Percentiles rank a stretch among this genome's conserved stretches.
These are phyloP conservation scores for Mucor mucedo DNA, from an alignment of 371 early-diverging fungal genomes.

Conservation along the genomic window DNA sequence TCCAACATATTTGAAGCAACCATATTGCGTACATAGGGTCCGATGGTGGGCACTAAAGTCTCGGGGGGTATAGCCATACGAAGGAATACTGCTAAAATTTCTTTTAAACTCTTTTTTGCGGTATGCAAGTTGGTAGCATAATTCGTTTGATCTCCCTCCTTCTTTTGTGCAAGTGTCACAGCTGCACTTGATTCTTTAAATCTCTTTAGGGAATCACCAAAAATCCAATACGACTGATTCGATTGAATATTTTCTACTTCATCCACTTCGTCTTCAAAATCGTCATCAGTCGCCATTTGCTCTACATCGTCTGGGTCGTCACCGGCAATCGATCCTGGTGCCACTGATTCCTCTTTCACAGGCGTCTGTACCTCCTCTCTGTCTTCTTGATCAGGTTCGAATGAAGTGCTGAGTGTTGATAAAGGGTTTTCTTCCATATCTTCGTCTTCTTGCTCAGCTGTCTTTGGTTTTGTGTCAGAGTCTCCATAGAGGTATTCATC, in stretches of 20 bases:
- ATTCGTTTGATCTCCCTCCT: slow-evolving; percentile 19
- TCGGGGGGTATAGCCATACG: slow-evolving; percentile 48
- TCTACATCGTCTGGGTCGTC: neutral
- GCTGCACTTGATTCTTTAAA: slow-evolving; percentile 37
- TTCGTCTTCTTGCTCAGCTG: neutral
- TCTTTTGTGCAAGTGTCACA: slow-evolving; percentile 2
- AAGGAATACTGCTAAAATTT: slow-evolving; percentile 43
- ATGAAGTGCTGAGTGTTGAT: neutral
- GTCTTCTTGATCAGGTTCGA: neutral
- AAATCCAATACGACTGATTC: slow-evolving; percentile 52
- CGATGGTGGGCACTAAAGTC: slow-evolving; percentile 34
- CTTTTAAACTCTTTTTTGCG: slow-evolving; percentile 41
- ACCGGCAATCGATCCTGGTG: neutral
- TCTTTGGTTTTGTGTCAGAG: slow-evolving; percentile 18
- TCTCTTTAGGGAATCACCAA: slow-evolving; percentile 47
- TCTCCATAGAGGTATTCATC: slow-evolving; percentile 44
- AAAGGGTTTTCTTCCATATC: slow-evolving; percentile 8
- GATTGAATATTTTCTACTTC: slow-evolving; percentile 25
- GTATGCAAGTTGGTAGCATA: slow-evolving; percentile 22
- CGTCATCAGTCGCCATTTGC: slow-evolving; percentile 4
- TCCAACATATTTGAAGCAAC: slow-evolving; percentile 13
- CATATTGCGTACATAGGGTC: slow-evolving; percentile 31
- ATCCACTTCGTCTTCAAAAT: slow-evolving; percentile 15
- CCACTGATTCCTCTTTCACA: neutral
- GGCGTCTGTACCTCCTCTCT: neutral